Evolutionary conservation across 257 asterid species (phyloP).

Genomic region (Oldenlandia corymbosa): DNA sequence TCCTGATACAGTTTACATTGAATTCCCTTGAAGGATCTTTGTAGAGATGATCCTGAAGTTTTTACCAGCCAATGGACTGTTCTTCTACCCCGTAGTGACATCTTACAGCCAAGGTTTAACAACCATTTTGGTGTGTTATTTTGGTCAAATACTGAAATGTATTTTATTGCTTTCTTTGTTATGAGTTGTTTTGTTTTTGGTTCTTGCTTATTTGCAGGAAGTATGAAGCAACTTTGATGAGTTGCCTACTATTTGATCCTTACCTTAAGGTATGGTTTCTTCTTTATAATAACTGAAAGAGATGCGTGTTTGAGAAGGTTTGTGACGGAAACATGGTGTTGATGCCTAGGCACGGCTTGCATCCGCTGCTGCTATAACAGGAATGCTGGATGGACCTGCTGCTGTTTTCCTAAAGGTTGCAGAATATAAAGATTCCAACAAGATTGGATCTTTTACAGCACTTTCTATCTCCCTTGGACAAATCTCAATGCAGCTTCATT

Average conservation of each 20-base stretch:
- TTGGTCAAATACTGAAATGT: slow-evolving; percentile 1
- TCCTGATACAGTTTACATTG: slow-evolving; percentile 19
- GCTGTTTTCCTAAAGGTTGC: slow-evolving; percentile 91
- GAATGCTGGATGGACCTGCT: slow-evolving; percentile 85
- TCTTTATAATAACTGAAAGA: slow-evolving; percentile 12
- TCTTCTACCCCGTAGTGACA: slow-evolving; percentile 85
- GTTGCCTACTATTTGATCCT: slow-evolving; percentile 92
- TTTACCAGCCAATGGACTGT: slow-evolving; percentile 84
- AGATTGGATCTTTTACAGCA: slow-evolving; percentile 79
- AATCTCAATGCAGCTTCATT: slow-evolving; percentile 83
- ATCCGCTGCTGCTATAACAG: slow-evolving; percentile 70
- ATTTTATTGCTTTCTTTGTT: not conserved
- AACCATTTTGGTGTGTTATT: slow-evolving; percentile 16
- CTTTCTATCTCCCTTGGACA: slow-evolving; percentile 95
- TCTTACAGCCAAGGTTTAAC: slow-evolving; percentile 68
- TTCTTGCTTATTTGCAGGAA: slow-evolving; percentile 44
- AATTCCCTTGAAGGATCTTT: slow-evolving; percentile 66
- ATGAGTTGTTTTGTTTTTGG: not conserved
- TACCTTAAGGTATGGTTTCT: slow-evolving; percentile 50
- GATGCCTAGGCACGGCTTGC: slow-evolving; percentile 68
- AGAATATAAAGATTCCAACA: slow-evolving; percentile 60
- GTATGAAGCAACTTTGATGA: slow-evolving; percentile 68
- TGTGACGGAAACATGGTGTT: slow-evolving; percentile 7
- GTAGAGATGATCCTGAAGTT: slow-evolving; percentile 81
- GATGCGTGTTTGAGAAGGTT: not conserved